Evolutionary conservation across 257 asterid species (phyloP).

Genomic region (Rubia yunnanensis): DNA sequence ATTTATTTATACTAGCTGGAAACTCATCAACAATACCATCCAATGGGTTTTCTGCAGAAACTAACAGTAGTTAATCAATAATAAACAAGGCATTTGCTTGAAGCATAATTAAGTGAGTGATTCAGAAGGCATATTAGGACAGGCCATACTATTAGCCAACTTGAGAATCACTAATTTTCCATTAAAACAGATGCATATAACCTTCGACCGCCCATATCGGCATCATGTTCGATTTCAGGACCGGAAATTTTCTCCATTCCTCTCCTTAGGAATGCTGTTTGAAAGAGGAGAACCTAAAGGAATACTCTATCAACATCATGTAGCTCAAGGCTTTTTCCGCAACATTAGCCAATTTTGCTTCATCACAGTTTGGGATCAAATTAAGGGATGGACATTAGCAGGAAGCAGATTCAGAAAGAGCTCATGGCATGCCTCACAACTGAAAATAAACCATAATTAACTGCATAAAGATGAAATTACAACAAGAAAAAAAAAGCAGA

Average conservation of each 20-base stretch:
- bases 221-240: background rate
- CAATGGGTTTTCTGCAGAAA: constrained; percentile 25
- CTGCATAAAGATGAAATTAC: background rate
- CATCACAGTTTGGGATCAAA: background rate
- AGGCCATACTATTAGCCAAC: background rate
- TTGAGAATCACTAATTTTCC: background rate
- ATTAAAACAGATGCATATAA: background rate
- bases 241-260: background rate
- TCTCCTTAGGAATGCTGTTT: background rate
- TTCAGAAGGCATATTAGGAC: background rate
- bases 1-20: constrained; percentile 56
- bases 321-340: background rate
- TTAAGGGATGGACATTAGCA: background rate
- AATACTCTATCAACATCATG: background rate
- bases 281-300: background rate
- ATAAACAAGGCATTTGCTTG: background rate
- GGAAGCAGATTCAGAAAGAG: background rate
- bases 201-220: background rate
- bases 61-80: background rate
- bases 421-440: background rate
- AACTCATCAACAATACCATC: constrained; percentile 32
- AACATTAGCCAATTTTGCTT: too few relatives aligned
- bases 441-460: background rate
- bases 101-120: background rate
- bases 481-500: background rate